Evolutionary conservation across 2,329 filamentous ascomycete genomes (phyloP).

Genomic region (Calonectria montana): DNA sequence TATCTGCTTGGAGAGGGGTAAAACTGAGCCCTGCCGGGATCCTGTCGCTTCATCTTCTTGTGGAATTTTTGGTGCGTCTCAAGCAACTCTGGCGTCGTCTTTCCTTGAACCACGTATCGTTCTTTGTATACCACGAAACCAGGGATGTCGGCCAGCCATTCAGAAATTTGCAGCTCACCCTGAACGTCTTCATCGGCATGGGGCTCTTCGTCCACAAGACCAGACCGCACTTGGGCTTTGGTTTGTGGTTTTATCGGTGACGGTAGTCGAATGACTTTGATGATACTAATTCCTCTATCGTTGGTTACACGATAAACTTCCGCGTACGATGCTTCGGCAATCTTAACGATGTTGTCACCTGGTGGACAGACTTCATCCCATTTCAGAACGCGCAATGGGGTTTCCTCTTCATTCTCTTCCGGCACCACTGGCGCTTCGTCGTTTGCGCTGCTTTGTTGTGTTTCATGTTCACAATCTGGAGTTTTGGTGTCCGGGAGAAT

Average conservation of each 20-base stretch:
- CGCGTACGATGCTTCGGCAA: slow-evolving; percentile 74
- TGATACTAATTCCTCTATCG: slow-evolving; percentile 69
- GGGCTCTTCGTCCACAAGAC: slow-evolving; percentile 69
- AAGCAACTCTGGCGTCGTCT: slow-evolving; percentile 63
- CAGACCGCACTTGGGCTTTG: slow-evolving; percentile 64
- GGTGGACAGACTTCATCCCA: slow-evolving; percentile 70
- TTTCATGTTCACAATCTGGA: not conserved
- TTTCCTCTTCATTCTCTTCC: slow-evolving; percentile 31
- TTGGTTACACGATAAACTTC: slow-evolving; percentile 74
- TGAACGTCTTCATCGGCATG: slow-evolving; percentile 65
- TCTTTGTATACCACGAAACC: slow-evolving; percentile 76
- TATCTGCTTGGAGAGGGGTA: slow-evolving; percentile 73
- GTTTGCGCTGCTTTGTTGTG: not conserved
- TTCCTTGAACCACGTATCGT: slow-evolving; percentile 69
- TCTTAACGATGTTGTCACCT: slow-evolving; percentile 68
- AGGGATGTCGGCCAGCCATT: slow-evolving; percentile 72
- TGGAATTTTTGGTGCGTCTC: slow-evolving; percentile 72
- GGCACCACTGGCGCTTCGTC: slow-evolving; percentile 9
- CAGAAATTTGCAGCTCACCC: slow-evolving; percentile 72
- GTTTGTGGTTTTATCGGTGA: slow-evolving; percentile 70
- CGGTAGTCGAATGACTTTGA: slow-evolving; percentile 71
- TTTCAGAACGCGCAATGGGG: slow-evolving; percentile 56
- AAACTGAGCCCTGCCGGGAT: slow-evolving; percentile 68
- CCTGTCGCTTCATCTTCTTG: slow-evolving; percentile 63
- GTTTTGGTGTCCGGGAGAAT: not conserved